Percentiles rank a stretch among this genome's conserved stretches.
Evolutionary conservation across 495 filamentous ascomycete species (phyloP).

Genomic region (Cairneyella variabilis): DNA sequence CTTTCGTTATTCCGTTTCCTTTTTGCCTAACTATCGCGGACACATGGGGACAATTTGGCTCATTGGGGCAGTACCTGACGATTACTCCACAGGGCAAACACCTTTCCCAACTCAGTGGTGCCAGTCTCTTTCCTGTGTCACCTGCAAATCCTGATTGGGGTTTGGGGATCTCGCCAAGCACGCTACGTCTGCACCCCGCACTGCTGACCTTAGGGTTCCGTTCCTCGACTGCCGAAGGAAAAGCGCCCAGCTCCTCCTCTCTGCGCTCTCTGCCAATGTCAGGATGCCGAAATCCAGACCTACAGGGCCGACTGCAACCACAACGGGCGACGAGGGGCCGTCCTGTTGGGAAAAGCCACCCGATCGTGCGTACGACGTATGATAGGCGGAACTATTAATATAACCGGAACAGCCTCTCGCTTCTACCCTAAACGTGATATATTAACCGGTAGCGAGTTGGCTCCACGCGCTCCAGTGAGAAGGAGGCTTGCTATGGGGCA

Average conservation of each 20-base stretch:
- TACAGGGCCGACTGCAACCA: neutral
- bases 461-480: too few relatives aligned
- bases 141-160: too few relatives aligned
- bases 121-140: too few relatives aligned
- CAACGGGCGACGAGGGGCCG: neutral
- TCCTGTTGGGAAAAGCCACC: neutral
- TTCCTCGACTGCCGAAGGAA: neutral
- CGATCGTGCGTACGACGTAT: neutral
- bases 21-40: conserved; percentile 1
- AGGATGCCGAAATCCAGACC: neutral
- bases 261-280: neutral
- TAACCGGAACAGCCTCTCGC: neutral
- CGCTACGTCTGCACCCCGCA: too few relatives aligned
- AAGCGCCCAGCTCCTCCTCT: neutral
- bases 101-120: too few relatives aligned
- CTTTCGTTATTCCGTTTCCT: neutral
- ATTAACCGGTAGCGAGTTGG: neutral
- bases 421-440: neutral
- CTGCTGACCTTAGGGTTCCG: neutral
- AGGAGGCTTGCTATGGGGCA: too few relatives aligned
- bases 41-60: too few relatives aligned
- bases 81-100: too few relatives aligned
- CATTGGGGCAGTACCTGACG: too few relatives aligned
- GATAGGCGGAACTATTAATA: conserved; percentile 1
- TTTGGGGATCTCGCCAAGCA: too few relatives aligned